phyloP scores from a whole-genome alignment of 202 grass and related monocot species.

The Carex arenaria region DNA sequence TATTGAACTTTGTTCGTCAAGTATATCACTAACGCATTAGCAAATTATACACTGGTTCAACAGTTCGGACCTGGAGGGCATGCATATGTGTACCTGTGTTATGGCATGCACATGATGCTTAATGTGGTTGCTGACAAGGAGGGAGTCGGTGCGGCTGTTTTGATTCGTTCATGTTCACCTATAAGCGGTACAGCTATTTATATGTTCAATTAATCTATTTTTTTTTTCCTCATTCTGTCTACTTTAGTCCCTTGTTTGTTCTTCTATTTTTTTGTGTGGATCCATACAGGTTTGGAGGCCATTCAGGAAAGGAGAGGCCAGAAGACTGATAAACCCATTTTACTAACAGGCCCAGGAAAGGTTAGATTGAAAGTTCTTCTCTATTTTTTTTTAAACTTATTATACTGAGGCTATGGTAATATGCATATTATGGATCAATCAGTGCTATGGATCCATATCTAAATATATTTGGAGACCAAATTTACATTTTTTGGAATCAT shows the following conservation, averaged over 20 bases:
- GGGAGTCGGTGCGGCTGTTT: constrained; percentile 66
- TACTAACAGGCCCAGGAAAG: constrained; percentile 92
- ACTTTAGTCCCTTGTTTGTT: not conserved
- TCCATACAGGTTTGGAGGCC: constrained; percentile 45
- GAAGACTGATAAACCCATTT: constrained; percentile 69
- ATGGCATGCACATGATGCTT: constrained; percentile 93
- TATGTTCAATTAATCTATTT: not conserved
- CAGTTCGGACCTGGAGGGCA: constrained; percentile 91
- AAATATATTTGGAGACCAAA: too few species aligned
- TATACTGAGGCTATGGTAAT: not conserved
- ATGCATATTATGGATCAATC: too few species aligned
- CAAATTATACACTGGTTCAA: constrained; percentile 8
- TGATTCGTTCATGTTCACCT: constrained; percentile 82
- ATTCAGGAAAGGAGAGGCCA: constrained; percentile 67
- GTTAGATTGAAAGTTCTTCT: constrained; percentile 23
- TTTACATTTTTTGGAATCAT: too few species aligned
- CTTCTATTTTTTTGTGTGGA: not conserved
- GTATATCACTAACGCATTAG: not conserved
- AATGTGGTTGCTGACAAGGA: constrained; percentile 82
- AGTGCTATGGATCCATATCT: too few species aligned
- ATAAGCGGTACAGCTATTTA: constrained; percentile 41
- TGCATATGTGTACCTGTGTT: constrained; percentile 91
- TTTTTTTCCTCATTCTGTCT: not conserved
- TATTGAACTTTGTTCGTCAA: not conserved
- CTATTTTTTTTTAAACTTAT: not conserved